Percentiles rank a stretch among this genome's conserved stretches.
These are phyloP conservation scores for Saccharum officinarum DNA, from an alignment of 176 grass and related monocot genomes.

Conservation along the genomic window DNA sequence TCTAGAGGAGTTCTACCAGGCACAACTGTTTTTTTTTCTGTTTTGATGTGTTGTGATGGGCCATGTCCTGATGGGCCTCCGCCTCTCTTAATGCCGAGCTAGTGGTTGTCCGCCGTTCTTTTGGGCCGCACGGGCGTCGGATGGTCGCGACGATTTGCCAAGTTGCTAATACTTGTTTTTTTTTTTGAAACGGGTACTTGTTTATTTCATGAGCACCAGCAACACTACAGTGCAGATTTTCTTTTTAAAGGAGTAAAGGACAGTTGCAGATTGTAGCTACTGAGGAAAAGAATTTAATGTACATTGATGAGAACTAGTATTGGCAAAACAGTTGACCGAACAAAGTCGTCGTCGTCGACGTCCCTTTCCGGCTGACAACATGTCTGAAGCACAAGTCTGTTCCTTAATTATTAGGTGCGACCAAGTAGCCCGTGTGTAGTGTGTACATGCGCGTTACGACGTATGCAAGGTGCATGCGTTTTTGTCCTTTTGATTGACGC, in stretches of 20 bases:
- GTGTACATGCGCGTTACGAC: background rate
- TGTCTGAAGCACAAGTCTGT: background rate
- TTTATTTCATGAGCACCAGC: background rate
- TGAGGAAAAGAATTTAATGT: background rate
- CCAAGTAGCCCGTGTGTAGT: no score
- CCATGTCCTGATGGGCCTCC: background rate
- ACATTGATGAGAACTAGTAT: background rate
- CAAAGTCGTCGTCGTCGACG: background rate
- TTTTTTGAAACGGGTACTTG: no score
- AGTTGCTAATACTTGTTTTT: background rate
- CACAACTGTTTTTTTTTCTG: no score
- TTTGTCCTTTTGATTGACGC: conserved; percentile 12
- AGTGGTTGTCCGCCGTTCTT: background rate
- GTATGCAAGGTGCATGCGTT: background rate
- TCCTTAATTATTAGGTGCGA: no score
- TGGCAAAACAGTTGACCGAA: background rate
- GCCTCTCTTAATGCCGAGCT: background rate
- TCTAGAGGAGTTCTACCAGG: no score
- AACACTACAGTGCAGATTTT: background rate
- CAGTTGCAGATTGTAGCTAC: background rate
- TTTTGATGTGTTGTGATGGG: background rate
- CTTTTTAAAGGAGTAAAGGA: background rate
- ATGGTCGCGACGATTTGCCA: no score
- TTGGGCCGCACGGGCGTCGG: background rate
- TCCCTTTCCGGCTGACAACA: background rate